Conservation (phyloP, 441 rosid species). For the Mallotus repandus region DNA sequence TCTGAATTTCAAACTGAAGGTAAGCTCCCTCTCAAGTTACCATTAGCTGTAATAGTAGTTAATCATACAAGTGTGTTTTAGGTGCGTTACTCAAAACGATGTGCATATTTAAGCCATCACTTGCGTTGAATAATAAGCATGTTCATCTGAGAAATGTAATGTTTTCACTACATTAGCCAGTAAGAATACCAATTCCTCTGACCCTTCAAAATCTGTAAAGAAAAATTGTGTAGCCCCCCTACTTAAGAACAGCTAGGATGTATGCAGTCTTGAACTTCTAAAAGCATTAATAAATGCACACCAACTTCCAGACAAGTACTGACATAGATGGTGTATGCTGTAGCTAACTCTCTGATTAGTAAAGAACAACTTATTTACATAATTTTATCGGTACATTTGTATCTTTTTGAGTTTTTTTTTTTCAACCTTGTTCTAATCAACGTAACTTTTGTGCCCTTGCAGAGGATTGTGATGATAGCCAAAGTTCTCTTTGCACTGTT, state of each 20-base stretch:
- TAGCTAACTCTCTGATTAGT: background rate
- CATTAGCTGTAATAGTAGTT: background rate
- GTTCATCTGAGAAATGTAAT: background rate
- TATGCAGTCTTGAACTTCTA: background rate
- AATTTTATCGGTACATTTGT: background rate
- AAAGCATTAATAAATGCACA: background rate
- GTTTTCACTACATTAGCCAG: background rate
- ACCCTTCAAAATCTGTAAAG: background rate
- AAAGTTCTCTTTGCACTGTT: constrained; percentile 27
- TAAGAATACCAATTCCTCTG: too few relatives aligned
- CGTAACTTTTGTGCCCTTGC: constrained; percentile 7
- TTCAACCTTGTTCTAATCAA: background rate
- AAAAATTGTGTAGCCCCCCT: background rate
- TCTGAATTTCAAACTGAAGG: constrained; percentile 47
- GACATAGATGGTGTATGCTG: too few relatives aligned
- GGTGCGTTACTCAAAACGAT: background rate
- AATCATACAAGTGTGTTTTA: background rate
- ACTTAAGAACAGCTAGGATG: background rate
- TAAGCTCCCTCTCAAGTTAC: constrained; percentile 22
- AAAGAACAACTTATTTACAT: background rate
- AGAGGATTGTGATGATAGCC: constrained; percentile 37
- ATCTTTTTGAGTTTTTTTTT: background rate
- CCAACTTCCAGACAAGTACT: background rate
- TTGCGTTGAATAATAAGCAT: background rate
- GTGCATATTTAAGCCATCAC: background rate